Evolutionary conservation across 768 basidiomycete genomes (phyloP), one percentile per base, ranked within the genome.

Genomic region (Kwoniella pini): DNA sequence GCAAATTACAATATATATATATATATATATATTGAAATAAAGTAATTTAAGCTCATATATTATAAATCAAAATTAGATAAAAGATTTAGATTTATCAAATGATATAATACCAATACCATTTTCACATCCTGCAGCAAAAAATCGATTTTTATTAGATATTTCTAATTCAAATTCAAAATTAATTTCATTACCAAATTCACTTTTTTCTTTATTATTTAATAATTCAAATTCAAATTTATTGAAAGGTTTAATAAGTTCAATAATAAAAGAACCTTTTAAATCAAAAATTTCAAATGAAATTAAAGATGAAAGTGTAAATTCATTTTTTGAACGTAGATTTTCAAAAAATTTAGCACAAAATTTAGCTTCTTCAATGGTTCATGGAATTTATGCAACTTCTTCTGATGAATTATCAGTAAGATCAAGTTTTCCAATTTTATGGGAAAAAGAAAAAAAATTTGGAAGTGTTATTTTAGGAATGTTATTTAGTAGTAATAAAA

Each of bases 321-420:
- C 84, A 0, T 89, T 98, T 65, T 74, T 97, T 56, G 75, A 84
- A 0, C 82, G 90, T 12, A 82, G 90, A 22, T 88, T 96, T 57
- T 90, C 91, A 0, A 75, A 81, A 5, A 77, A 81, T 1, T 84
- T 94, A 67, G 91, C 94, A 1, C 83, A 85, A 15, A 82, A 84
- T 2, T 82, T 97, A 55, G 86, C 88, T 40, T 90, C 83, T 31
- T 88, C 94, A 0, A 80, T 96, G 59, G 85, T 92, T 0, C 94
- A 96, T 70, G 95, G 95, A 0, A 89, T 98, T 56, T 97, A 97
- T 74, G 92, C 91, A 1, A 85, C 91, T 0, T 91, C 95, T 69
- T 84, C 92, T 1, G 80, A 88, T 2, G 69, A 80, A 39, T 79
- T 98, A 17, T 90, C 89, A 60, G 81, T 91, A 2, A 84, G 87